Evolutionary conservation across 2,329 filamentous ascomycete species (phyloP), one percentile per base, ranked within the genome.

Genomic region (Hymenotorrendiella dingleyae): DNA sequence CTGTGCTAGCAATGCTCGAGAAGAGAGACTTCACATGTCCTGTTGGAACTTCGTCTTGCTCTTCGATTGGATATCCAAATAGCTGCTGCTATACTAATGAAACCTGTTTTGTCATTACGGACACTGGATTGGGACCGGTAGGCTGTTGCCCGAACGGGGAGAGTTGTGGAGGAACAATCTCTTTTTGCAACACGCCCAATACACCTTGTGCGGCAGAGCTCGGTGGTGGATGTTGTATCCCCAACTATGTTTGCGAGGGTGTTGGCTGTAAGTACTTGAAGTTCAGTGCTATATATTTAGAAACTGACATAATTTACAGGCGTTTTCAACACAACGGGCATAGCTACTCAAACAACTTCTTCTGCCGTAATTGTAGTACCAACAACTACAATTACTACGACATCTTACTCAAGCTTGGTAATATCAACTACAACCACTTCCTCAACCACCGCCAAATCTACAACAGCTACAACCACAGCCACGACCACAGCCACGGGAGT

Each of bases 151-250:
- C 83, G 0, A 58, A 68, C 26, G 84, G 84, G 3, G 66, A 69
- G 32, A 73, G 62, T 5, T 91, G 86, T 60, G 73, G 72, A 3
- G 82, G 82, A 8, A 65, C 66, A 1, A 78, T 90, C 5, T 74
- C 72, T 0, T 59, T 59, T n/a, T 90, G 86, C 69, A 48, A 70
- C 2, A 65, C 68, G 4, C 80, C 74, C 29, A 80, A 84, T 46
- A 74, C 76, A 9, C 75, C 76, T 36, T 91, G 86, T 58, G 70
- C 80, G 0, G 70, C 76, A 6, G 72, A 73, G 24, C 61, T 81
- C 0, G 85, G 84, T 3, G 85, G 84, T 11, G 86, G 85, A 2
- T 91, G 86, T 58, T 91, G 86, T 59, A 78, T 89, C 9, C 70
- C 79, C 0, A 84, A 83, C 4, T 89, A 78, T 56, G 69, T 75